Conservation (phyloP, 192 early-diverging fungal genomes). For the Podila verticillata region DNA sequence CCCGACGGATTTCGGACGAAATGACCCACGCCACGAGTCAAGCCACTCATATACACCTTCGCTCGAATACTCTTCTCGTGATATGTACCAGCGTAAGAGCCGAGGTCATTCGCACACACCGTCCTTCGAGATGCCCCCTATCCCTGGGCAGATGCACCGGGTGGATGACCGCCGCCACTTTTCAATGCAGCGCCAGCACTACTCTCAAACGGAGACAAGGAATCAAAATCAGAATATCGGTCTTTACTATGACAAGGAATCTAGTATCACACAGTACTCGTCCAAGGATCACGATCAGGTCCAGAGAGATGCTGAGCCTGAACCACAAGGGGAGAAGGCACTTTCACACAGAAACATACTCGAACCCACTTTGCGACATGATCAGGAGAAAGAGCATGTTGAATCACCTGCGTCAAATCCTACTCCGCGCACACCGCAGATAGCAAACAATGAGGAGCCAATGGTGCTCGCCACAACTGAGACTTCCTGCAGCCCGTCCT, state of each 20-base stretch:
- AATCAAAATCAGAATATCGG: not conserved
- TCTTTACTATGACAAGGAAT: no score
- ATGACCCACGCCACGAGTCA: not conserved
- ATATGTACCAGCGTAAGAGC: constrained; percentile 27
- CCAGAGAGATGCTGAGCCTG: not conserved
- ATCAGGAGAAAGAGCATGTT: not conserved
- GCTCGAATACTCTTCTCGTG: constrained; percentile 15
- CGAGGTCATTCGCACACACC: constrained; percentile 43
- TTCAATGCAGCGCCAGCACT: not conserved
- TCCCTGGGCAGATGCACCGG: constrained; percentile 41
- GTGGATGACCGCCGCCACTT: constrained; percentile 24
- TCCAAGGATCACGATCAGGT: not conserved
- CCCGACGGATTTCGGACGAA: constrained; percentile 17
- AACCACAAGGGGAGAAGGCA: not conserved
- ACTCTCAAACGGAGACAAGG: not conserved
- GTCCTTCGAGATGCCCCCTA: constrained; percentile 45
- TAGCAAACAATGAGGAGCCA: not conserved
- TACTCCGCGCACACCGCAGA: not conserved
- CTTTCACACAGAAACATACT: not conserved
- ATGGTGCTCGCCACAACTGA: not conserved
- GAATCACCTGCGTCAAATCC: not conserved
- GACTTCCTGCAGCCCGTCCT: not conserved
- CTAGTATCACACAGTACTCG: no score
- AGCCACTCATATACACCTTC: constrained; percentile 22
- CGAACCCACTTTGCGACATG: no score